phyloP scores from a whole-genome alignment of 2,329 filamentous ascomycete species.

The Aspergillus aculeatinus region DNA sequence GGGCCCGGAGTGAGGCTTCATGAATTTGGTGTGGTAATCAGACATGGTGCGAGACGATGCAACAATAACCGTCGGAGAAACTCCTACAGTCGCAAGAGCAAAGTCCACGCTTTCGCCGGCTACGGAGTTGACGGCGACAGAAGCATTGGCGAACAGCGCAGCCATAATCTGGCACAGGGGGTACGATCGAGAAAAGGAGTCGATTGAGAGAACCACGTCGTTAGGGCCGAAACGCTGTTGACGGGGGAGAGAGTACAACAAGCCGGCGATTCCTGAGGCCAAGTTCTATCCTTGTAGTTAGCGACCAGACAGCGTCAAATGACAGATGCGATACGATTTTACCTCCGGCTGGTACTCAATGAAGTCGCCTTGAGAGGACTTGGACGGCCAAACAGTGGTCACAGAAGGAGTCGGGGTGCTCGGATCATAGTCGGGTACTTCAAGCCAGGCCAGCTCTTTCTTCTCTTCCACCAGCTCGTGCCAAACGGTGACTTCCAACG shows the following conservation, averaged over 20 bases:
- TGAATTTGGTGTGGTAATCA: conserved; percentile 64
- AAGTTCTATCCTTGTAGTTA: conserved; percentile 59
- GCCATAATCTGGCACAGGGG: conserved; percentile 76
- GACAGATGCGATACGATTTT: conserved; percentile 19
- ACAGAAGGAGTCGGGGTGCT: conserved; percentile 51
- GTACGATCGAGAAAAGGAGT: conserved; percentile 76
- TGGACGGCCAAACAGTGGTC: conserved; percentile 39
- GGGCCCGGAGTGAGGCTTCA: conserved; percentile 59
- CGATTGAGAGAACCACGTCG: conserved; percentile 82
- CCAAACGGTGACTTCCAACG: conserved; percentile 85
- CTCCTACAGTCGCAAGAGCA: conserved; percentile 66
- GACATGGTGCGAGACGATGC: conserved; percentile 72
- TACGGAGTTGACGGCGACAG: conserved; percentile 84
- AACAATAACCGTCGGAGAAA: conserved; percentile 80
- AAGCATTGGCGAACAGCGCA: conserved; percentile 80
- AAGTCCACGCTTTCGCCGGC: conserved; percentile 72
- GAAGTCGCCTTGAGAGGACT: conserved; percentile 61
- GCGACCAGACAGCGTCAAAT: background rate
- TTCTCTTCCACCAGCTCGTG: conserved; percentile 79
- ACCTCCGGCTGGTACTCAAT: conserved; percentile 75
- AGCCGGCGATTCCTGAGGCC: conserved; percentile 78
- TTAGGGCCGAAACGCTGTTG: conserved; percentile 69
- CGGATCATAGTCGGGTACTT: conserved; percentile 64
- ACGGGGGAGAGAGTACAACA: conserved; percentile 73
- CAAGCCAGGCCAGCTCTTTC: conserved; percentile 56